Base-by-base conservation (phyloP, 2,329 filamentous ascomycete species). In the Ophiocordyceps sinensis region DNA sequence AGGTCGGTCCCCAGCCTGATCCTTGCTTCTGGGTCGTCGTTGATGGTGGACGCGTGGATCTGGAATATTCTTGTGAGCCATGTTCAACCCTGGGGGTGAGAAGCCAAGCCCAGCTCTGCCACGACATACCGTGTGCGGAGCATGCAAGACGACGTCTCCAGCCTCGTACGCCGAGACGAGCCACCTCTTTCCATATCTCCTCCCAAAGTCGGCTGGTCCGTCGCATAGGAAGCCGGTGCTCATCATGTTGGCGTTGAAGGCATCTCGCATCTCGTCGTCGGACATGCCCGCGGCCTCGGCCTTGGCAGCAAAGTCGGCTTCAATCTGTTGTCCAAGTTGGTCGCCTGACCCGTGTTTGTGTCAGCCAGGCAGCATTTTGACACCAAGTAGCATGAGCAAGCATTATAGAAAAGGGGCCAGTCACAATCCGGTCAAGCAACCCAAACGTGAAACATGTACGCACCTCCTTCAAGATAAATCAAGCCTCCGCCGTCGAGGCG, bases 161-260 rank as follows among this genome's bases (percentile, higher is more conserved):
- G 62, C 61, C 37, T 64, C 55, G 30, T 64, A 65, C 15, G 51
- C 53, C 3, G 56, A 53, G 3, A 62, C 50, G 4, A 65, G 49
- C 62, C 62, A 64, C 39, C 50, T 46, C 28, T 49, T 49, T 2
- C 43, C 44, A n/a, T 58, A 46, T 21, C 46, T 41, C 23, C 53
- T 43, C 5, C 48, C 54, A 46, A 63, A 64, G 28, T 49, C 51
- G 1, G 58, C 60, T 1, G 72, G 67, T 0, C 62, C 65, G 28
- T 75, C 66, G 10, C 66, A 66, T 2, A 79, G 59, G 30, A 76
- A 52, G 0, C 73, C 74, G 0, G 63, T 70, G 0, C 61, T 57
- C 60, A 76, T 70, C 73, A 78, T 78, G 46, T 77, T 76, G 17
- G 63, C 59, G 47, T 78, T 78, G 51, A 73, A 77, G 2, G 66